Evolutionary conservation across 805 yeast genomes (phyloP), one percentile per base, ranked within the genome.

Genomic region (Lachancea sp.): DNA sequence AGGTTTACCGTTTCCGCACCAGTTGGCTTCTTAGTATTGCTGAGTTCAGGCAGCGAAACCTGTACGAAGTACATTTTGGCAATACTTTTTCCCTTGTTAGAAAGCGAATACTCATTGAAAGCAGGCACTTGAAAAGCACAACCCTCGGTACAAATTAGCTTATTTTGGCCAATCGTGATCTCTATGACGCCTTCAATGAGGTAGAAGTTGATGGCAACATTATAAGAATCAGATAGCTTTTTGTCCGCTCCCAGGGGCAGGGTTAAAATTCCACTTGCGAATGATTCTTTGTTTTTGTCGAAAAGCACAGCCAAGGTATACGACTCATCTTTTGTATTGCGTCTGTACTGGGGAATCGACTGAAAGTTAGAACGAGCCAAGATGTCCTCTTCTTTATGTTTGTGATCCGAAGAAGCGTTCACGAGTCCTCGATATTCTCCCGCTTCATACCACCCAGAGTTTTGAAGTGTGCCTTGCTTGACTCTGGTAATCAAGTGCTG

Each of bases 61-160:
- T 88, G 95, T 1, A 85, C 89, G 57, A 86, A 88, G 60, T 85
- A 87, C 57, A 89, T 55, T 45, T 76, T 73, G 0, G 83, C 88
- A 29, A 71, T 72, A 15, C 66, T 69, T 27, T 70, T 66, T 0
- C 89, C 84, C 34, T 70, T 72, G 57, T 86, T 86, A 38, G 72
- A 73, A 51, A 89, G 73, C 15, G 83, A 77, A 62, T 86, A 88
- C 36, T 74, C 72, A 58, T 85, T 85, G 4, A 82, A 83, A 67
- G 83, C 76, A 1, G 96, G 96, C 5, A 90, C 73, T 55, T 84
- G 85, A 55, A 89, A 82, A 3, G 91, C 77, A 43, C 95, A 83
- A 1, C 95, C 95, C 45, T 73, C 68, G 0, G 77, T 72, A 6
- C 81, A 83, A 3, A 79, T 65, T 59, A 89, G 85, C 18, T 68